Evolutionary conservation across 1,139 yeast species (phyloP).

Genomic region (Suhomyces panamericanus): DNA sequence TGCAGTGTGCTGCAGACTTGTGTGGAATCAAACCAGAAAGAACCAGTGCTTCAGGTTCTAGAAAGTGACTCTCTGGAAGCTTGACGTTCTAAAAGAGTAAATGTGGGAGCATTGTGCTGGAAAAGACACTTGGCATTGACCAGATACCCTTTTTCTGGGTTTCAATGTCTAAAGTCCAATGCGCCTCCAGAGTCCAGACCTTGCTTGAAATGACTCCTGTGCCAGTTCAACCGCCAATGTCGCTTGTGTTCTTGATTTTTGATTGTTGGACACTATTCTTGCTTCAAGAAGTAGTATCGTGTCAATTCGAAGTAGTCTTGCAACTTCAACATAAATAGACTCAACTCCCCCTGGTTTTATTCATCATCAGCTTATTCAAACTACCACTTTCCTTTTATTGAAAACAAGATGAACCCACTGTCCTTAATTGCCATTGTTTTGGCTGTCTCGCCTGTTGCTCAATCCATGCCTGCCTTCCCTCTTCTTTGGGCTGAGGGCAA

Average conservation of each 20-base stretch:
- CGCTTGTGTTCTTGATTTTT: not conserved
- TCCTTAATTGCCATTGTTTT: slow-evolving; percentile 8
- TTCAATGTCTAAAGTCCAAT: too few species aligned
- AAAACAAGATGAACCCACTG: slow-evolving; percentile 11
- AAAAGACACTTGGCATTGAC: too few species aligned
- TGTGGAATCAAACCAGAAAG: too few species aligned
- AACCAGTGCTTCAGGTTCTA: too few species aligned
- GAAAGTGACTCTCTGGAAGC: too few species aligned
- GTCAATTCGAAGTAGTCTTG: not conserved
- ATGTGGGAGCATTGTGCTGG: too few species aligned
- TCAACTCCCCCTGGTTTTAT: not conserved
- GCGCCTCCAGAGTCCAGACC: too few species aligned
- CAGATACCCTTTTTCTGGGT: too few species aligned
- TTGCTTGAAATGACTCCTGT: too few species aligned
- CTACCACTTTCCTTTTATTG: slow-evolving; percentile 9
- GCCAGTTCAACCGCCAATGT: too few species aligned
- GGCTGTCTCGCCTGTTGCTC: not conserved
- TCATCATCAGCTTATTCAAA: slow-evolving; percentile 7
- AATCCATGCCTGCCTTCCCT: slow-evolving; percentile 5
- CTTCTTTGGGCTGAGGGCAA: not conserved
- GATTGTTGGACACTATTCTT: not conserved
- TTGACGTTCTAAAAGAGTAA: too few species aligned
- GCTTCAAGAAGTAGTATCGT: not conserved
- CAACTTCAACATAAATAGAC: not conserved
- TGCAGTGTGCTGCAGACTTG: too few species aligned